These are phyloP conservation scores for Mariannaea sp. DNA, from an alignment of 2,329 filamentous ascomycete species.

Conservation along the genomic window DNA sequence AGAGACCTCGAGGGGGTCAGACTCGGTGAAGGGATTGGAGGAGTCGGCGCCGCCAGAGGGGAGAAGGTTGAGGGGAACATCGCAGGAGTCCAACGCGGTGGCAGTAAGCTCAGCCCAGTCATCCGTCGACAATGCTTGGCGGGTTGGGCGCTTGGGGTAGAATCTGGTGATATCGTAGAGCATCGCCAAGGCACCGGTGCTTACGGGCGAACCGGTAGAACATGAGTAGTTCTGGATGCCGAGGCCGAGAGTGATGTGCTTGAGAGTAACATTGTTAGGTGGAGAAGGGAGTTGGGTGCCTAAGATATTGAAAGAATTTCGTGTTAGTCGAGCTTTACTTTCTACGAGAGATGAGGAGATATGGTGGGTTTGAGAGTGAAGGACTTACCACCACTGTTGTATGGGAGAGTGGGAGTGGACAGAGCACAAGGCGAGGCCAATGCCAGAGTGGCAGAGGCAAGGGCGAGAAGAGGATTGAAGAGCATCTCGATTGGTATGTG, in stretches of 20 bases:
- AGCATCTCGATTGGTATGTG: constrained; percentile 36
- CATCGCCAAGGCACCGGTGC: constrained; percentile 62
- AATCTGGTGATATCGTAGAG: constrained; percentile 61
- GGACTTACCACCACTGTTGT: constrained; percentile 46
- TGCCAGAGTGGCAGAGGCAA: constrained; percentile 43
- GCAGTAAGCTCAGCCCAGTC: constrained; percentile 49
- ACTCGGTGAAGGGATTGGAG: constrained; percentile 50
- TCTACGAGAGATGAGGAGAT: not conserved
- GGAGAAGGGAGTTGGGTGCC: constrained; percentile 52
- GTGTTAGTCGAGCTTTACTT: constrained; percentile 25
- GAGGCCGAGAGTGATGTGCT: constrained; percentile 64
- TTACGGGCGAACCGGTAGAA: constrained; percentile 43
- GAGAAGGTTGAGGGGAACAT: constrained; percentile 55
- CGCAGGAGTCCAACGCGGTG: constrained; percentile 47
- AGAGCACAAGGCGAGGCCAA: constrained; percentile 37
- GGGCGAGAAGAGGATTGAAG: constrained; percentile 40
- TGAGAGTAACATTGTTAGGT: constrained; percentile 47
- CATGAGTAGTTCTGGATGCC: constrained; percentile 75
- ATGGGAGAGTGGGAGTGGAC: constrained; percentile 43
- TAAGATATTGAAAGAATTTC: too few species aligned
- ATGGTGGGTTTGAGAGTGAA: not conserved
- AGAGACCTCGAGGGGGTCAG: constrained; percentile 46
- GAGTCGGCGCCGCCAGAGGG: constrained; percentile 48
- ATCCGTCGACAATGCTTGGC: constrained; percentile 43
- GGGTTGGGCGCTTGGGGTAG: constrained; percentile 51